Evolutionary conservation across 2,329 filamentous ascomycete species (phyloP).

Genomic region (Claviceps sp.): DNA sequence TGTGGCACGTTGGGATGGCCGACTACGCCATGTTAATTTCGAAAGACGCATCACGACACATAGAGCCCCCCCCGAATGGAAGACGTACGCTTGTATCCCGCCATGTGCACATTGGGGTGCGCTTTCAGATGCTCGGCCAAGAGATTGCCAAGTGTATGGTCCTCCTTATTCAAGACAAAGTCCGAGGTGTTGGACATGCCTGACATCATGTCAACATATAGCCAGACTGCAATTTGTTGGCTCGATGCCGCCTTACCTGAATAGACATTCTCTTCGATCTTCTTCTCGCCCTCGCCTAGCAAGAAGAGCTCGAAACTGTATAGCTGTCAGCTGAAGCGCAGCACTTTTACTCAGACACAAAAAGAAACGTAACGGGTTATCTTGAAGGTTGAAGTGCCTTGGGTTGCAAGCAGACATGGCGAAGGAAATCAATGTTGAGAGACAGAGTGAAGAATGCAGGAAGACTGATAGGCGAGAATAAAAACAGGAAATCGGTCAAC

Average conservation of each 20-base stretch:
- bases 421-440: background rate
- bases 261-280: conserved; percentile 77
- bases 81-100: conserved; percentile 70
- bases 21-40: conserved; percentile 20
- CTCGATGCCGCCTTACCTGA: conserved; percentile 49
- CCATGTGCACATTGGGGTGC: conserved; percentile 73
- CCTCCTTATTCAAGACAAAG: conserved; percentile 92
- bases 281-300: conserved; percentile 78
- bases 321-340: conserved; percentile 11
- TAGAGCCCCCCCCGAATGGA: conserved; percentile 16
- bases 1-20: conserved; percentile 48
- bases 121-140: conserved; percentile 75
- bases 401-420: conserved; percentile 23
- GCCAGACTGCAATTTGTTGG: background rate
- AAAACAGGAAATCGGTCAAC: background rate
- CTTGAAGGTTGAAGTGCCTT: conserved; percentile 26
- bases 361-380: conserved; percentile 20
- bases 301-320: conserved; percentile 85
- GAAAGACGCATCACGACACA: background rate
- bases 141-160: conserved; percentile 89
- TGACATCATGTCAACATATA: conserved; percentile 2
- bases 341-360: background rate
- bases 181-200: conserved; percentile 90
- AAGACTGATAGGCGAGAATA: background rate
- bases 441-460: background rate